Conservation (phyloP, 1,139 yeast genomes). For the Geotrichum citri-aurantii region DNA sequence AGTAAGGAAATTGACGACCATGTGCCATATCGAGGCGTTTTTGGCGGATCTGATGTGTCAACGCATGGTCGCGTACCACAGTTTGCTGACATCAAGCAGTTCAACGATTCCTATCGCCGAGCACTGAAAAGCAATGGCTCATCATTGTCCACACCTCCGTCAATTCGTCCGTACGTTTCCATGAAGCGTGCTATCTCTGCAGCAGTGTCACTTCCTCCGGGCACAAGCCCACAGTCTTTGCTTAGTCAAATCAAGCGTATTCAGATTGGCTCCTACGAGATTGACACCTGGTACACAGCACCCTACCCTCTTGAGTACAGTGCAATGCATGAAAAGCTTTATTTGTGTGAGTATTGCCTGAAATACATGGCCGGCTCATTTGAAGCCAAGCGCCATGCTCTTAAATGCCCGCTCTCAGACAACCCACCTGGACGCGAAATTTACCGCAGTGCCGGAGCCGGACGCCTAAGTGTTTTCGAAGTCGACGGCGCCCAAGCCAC, state of each 20-base stretch:
- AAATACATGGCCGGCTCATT: slow-evolving; percentile 72
- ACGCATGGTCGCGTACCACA: slow-evolving; percentile 60
- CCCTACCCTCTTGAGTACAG: slow-evolving; percentile 91
- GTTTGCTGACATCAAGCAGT: slow-evolving; percentile 44
- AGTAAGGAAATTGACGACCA: slow-evolving; percentile 3
- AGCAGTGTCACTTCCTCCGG: slow-evolving; percentile 11
- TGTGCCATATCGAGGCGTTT: slow-evolving; percentile 58
- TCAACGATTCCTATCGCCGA: slow-evolving; percentile 39
- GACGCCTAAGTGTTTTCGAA: slow-evolving; percentile 70
- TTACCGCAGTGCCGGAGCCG: slow-evolving; percentile 51
- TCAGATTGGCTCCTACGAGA: slow-evolving; percentile 64
- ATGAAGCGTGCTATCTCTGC: slow-evolving; percentile 8
- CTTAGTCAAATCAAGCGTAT: slow-evolving; percentile 46
- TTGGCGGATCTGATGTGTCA: slow-evolving; percentile 54
- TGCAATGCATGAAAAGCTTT: slow-evolving; percentile 48
- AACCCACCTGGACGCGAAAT: slow-evolving; percentile 88
- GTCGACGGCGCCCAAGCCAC: slow-evolving; percentile 85
- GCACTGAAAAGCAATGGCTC: slow-evolving; percentile 25
- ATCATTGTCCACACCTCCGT: slow-evolving; percentile 14
- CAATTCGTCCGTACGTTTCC: slow-evolving; percentile 17
- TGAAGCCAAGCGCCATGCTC: slow-evolving; percentile 60
- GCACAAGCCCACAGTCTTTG: slow-evolving; percentile 16
- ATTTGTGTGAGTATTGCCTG: slow-evolving; percentile 80
- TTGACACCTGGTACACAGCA: slow-evolving; percentile 87
- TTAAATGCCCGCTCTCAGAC: slow-evolving; percentile 49